phyloP scores from a whole-genome alignment of 257 asterid species.

The Solanum chiquidenum region DNA sequence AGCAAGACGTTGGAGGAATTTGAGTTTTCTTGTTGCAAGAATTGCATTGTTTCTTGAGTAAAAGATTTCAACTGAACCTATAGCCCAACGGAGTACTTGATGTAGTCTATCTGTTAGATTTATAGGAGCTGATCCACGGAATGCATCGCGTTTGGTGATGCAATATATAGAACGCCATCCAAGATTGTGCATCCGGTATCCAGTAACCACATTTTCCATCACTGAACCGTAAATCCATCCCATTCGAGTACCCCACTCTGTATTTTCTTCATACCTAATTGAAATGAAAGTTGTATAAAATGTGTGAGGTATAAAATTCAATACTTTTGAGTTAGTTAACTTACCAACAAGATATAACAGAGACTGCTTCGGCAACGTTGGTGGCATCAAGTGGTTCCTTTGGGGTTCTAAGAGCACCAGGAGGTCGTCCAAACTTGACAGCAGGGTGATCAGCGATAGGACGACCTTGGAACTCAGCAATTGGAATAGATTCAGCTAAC shows the following conservation, averaged over 20 bases:
- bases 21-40: slow-evolving; percentile 7
- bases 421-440: slow-evolving; percentile 35
- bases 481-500: slow-evolving; percentile 29
- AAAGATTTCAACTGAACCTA: slow-evolving; percentile 38
- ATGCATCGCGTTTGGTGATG: slow-evolving; percentile 30
- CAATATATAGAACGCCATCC: slow-evolving; percentile 40
- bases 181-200: slow-evolving; percentile 38
- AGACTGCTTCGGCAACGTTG: slow-evolving; percentile 30
- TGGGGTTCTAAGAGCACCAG: slow-evolving; percentile 24
- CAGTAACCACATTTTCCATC: slow-evolving; percentile 36
- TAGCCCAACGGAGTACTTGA: slow-evolving; percentile 38
- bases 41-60: slow-evolving; percentile 29
- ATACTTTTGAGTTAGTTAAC: not conserved
- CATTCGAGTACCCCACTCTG: slow-evolving; percentile 36
- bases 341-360: slow-evolving; percentile 37
- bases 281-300: not conserved
- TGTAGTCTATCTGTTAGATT: slow-evolving; percentile 36
- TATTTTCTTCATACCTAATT: slow-evolving; percentile 30
- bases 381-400: slow-evolving; percentile 31
- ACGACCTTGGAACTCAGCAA: slow-evolving; percentile 35
- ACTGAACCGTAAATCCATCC: slow-evolving; percentile 43
- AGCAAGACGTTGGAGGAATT: slow-evolving; percentile 28
- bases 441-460: slow-evolving; percentile 45
- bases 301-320: not conserved
- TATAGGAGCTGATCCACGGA: slow-evolving; percentile 39